Percentiles rank a stretch among this genome's conserved stretches.
Evolutionary conservation across 23 red algal species (phyloP).

Genomic region (Chondrus crispus): DNA sequence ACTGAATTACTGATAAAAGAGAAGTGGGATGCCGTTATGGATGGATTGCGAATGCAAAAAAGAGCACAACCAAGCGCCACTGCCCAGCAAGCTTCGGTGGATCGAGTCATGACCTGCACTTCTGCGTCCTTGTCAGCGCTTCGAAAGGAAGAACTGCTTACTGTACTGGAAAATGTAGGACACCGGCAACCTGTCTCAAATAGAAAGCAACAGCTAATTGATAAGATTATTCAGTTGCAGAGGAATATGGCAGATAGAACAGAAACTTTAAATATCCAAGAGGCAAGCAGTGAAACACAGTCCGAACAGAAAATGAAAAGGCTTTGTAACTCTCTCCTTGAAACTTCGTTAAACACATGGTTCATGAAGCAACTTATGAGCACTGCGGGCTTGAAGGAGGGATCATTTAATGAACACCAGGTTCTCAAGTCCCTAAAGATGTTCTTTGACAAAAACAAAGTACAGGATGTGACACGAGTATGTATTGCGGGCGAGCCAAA

Average conservation of each 20-base stretch:
- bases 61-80: too few species aligned
- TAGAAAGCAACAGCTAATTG: not conserved
- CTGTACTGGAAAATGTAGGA: not conserved
- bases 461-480: not conserved
- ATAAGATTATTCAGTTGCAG: not conserved
- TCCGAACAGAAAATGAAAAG: not conserved
- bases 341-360: not conserved
- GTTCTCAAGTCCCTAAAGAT: not conserved
- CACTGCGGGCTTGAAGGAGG: conserved; percentile 10
- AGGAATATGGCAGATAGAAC: not conserved
- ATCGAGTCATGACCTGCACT: not conserved
- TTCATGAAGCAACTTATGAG: conserved; percentile 3
- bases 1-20: not conserved
- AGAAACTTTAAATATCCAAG: not conserved
- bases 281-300: not conserved
- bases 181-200: not conserved
- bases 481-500: not conserved
- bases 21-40: not conserved
- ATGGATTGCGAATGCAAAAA: not conserved
- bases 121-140: not conserved
- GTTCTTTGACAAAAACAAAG: not conserved
- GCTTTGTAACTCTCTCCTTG: not conserved
- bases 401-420: not conserved
- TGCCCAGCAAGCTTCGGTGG: too few species aligned
- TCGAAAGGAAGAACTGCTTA: not conserved